Conservation (phyloP, 1,139 yeast species). For the Suhomyces bribrorum region DNA sequence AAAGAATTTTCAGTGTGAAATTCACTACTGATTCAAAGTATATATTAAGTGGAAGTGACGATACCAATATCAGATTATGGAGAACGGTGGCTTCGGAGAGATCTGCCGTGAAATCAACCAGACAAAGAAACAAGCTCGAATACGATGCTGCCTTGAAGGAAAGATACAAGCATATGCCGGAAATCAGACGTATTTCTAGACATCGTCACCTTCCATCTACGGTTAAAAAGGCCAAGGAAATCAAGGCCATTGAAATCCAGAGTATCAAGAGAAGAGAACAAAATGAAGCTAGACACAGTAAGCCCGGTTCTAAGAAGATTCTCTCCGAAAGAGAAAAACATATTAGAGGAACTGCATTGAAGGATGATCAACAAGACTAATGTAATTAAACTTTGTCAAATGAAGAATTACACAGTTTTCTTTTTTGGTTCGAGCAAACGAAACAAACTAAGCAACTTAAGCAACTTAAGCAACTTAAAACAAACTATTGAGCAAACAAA, state of each 20-base stretch:
- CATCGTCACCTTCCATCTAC: constrained; percentile 90
- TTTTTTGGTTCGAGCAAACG: too few relatives aligned
- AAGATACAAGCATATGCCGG: constrained; percentile 95
- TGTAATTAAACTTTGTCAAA: too few relatives aligned
- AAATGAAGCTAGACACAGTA: constrained; percentile 77
- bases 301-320: constrained; percentile 64
- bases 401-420: too few relatives aligned
- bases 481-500: too few relatives aligned
- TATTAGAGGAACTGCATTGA: constrained; percentile 77
- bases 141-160: constrained; percentile 91
- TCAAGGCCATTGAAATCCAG: constrained; percentile 71
- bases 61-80: constrained; percentile 94
- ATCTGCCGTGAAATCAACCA: constrained; percentile 74
- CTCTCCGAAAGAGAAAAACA: constrained; percentile 80
- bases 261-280: constrained; percentile 78
- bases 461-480: too few relatives aligned
- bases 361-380: constrained; percentile 33
- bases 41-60: constrained; percentile 90
- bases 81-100: constrained; percentile 84
- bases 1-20: constrained; percentile 80
- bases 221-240: constrained; percentile 85
- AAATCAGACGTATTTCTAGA: constrained; percentile 81
- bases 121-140: constrained; percentile 81
- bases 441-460: too few relatives aligned
- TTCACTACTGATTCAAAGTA: constrained; percentile 88